phyloP scores from a whole-genome alignment of 2,329 filamentous ascomycete genomes.

The Botrytis deweyae region DNA sequence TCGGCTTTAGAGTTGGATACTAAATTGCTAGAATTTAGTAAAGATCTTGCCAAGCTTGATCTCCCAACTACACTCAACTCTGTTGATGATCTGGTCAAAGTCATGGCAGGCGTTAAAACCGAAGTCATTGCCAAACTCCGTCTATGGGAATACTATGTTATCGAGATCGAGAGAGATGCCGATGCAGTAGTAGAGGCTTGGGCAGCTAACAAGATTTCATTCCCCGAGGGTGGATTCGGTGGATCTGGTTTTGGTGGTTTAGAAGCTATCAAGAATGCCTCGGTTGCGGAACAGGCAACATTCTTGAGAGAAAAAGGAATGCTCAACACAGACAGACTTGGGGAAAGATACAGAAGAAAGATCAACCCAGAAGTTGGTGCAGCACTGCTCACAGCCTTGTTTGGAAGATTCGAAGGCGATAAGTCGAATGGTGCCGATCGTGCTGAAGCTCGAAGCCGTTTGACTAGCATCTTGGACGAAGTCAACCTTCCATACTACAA shows the following conservation, averaged over 20 bases:
- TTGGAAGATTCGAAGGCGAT: conserved; percentile 64
- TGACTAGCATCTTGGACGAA: conserved; percentile 70
- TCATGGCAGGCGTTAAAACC: conserved; percentile 83
- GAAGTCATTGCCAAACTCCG: conserved; percentile 74
- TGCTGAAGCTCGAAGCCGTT: conserved; percentile 53
- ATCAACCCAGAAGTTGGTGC: conserved; percentile 71
- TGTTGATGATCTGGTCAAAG: conserved; percentile 69
- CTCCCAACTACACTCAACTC: conserved; percentile 73
- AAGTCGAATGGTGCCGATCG: conserved; percentile 49
- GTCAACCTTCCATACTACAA: conserved; percentile 86
- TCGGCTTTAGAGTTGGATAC: conserved; percentile 76
- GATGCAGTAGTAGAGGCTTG: conserved; percentile 70
- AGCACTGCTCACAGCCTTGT: conserved; percentile 63
- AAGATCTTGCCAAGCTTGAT: conserved; percentile 62
- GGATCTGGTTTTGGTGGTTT: conserved; percentile 50
- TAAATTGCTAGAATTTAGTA: conserved; percentile 65
- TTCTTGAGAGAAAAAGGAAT: conserved; percentile 65
- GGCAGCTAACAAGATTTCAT: conserved; percentile 58
- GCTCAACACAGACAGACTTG: conserved; percentile 68
- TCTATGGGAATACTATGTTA: conserved; percentile 91
- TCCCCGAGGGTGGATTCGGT: conserved; percentile 53
- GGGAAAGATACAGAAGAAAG: conserved; percentile 72
- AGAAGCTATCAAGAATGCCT: conserved; percentile 53
- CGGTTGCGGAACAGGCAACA: conserved; percentile 56
- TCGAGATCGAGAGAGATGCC: conserved; percentile 73